Evolutionary conservation across 805 yeast species (phyloP).

Genomic region (Komagataella pastoris): DNA sequence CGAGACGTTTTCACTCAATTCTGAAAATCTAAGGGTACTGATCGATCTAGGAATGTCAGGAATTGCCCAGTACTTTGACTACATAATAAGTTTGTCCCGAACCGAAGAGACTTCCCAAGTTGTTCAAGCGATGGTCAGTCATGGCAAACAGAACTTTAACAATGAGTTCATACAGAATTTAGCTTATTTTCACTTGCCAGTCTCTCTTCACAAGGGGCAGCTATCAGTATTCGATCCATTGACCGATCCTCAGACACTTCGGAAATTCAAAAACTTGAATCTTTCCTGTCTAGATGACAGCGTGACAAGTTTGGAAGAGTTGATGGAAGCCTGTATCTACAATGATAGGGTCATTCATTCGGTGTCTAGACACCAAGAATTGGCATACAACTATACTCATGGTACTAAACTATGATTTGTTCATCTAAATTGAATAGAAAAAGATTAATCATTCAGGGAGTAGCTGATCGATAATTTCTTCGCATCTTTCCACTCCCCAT

Average conservation of each 20-base stretch:
- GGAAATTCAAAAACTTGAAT: not conserved
- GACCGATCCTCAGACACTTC: not conserved
- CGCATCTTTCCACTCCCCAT: slow-evolving; percentile 38
- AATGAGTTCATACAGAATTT: not conserved
- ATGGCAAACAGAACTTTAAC: not conserved
- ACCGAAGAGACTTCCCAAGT: not conserved
- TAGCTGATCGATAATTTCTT: not conserved
- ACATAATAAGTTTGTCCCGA: not conserved
- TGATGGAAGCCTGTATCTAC: not conserved
- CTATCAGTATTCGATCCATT: not conserved
- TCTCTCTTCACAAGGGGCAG: not conserved
- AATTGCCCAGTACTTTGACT: not conserved
- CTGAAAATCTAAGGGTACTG: not conserved
- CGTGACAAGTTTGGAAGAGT: not conserved
- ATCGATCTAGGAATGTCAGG: not conserved
- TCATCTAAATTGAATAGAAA: slow-evolving; percentile 3
- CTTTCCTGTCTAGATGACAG: not conserved
- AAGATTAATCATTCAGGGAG: not conserved
- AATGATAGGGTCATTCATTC: not conserved
- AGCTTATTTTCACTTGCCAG: not conserved
- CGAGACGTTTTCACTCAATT: not conserved
- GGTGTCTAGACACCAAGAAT: not conserved
- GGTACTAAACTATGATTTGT: not conserved
- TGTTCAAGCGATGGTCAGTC: not conserved
- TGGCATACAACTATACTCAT: not conserved